These are phyloP conservation scores for Penicillium italicum DNA, from an alignment of 2,329 filamentous ascomycete genomes.

Conservation along the genomic window DNA sequence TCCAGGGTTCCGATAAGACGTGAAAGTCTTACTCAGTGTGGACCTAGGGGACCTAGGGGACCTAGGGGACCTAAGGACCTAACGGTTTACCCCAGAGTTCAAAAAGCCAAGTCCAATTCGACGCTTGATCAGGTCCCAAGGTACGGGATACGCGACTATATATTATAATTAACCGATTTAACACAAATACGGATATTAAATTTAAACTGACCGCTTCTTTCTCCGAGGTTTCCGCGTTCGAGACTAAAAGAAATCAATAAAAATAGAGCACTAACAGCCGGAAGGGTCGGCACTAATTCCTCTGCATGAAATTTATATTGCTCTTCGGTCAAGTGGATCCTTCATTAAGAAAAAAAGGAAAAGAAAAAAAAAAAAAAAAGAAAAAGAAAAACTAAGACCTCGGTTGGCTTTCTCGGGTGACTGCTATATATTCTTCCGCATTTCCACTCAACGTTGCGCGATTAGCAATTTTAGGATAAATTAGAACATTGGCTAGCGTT, in stretches of 20 bases:
- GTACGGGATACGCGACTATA: too few relatives aligned
- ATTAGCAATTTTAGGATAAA: background rate
- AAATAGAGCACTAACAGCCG: background rate
- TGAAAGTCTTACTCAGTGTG: background rate
- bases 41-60: too few relatives aligned
- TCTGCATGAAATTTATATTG: slow-evolving; percentile 11
- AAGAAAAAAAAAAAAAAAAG: too few relatives aligned
- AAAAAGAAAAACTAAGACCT: background rate
- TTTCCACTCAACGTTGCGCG: slow-evolving; percentile 4
- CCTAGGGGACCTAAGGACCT: too few relatives aligned
- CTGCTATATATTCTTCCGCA: background rate
- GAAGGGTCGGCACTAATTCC: slow-evolving; percentile 1
- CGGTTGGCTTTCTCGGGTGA: background rate
- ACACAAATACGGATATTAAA: background rate
- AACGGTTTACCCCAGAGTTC: slow-evolving; percentile 7
- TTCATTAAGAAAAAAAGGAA: too few relatives aligned
- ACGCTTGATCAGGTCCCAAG: background rate
- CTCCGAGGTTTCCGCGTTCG: background rate
- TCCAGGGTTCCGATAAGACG: background rate
- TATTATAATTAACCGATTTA: too few relatives aligned
- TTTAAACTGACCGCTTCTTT: slow-evolving; percentile 2
- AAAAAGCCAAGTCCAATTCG: background rate
- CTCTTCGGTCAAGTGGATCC: background rate
- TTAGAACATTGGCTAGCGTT: background rate
- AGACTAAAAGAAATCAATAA: background rate